Evolutionary conservation across 805 yeast genomes (phyloP).

Genomic region (Wickerhamiella alocasiicola): DNA sequence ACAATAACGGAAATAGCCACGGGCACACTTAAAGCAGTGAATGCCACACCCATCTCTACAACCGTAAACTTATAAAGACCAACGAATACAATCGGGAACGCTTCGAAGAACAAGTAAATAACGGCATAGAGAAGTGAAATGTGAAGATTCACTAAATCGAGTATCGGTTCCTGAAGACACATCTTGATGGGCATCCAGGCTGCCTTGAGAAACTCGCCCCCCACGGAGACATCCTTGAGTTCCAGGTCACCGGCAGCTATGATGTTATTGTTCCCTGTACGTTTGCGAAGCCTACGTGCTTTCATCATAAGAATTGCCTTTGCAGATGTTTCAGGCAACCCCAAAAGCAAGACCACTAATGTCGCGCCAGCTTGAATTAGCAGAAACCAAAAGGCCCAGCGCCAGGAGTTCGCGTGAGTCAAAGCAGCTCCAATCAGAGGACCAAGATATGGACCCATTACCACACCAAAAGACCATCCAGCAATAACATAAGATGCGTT

Average conservation of each 20-base stretch:
- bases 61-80: slow-evolving; percentile 36
- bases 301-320: slow-evolving; percentile 36
- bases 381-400: slow-evolving; percentile 44
- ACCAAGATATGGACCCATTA: slow-evolving; percentile 43
- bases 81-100: slow-evolving; percentile 43
- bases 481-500: slow-evolving; percentile 37
- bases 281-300: slow-evolving; percentile 36
- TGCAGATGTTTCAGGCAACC: slow-evolving; percentile 40
- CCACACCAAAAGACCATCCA: slow-evolving; percentile 42
- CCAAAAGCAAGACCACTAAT: slow-evolving; percentile 28
- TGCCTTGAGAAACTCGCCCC: slow-evolving; percentile 13
- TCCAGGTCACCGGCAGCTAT: slow-evolving; percentile 16
- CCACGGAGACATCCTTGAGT: neutral
- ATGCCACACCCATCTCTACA: slow-evolving; percentile 38
- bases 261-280: slow-evolving; percentile 26
- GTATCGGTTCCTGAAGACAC: slow-evolving; percentile 42
- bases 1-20: slow-evolving; percentile 26
- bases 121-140: slow-evolving; percentile 41
- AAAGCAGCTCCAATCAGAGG: slow-evolving; percentile 46
- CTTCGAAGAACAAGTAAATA: slow-evolving; percentile 47
- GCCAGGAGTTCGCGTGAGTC: slow-evolving; percentile 36
- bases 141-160: slow-evolving; percentile 41
- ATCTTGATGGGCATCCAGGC: slow-evolving; percentile 33
- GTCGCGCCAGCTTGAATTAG: slow-evolving; percentile 30
- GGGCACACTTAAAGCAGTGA: slow-evolving; percentile 38